Percentiles rank a stretch among this genome's conserved stretches.
Evolutionary conservation across 352 stramenopile species (phyloP).

Genomic region (Globisporangium camurandrum): DNA sequence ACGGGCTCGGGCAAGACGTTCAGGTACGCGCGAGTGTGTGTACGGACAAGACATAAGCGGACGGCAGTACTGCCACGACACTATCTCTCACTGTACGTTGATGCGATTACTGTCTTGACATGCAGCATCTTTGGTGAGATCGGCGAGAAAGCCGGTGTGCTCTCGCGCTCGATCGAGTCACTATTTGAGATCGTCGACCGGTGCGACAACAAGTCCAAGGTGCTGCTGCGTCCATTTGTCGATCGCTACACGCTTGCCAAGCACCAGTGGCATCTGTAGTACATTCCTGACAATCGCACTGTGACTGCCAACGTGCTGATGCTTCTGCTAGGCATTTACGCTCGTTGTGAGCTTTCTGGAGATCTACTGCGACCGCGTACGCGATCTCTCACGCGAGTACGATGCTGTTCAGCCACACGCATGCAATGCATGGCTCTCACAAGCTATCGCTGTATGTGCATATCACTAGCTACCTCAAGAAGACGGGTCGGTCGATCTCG

Average conservation of each 20-base stretch:
- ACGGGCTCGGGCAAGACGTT: conserved; percentile 83
- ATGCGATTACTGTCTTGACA: neutral
- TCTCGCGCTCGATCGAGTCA: conserved; percentile 87
- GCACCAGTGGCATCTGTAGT: too few relatives aligned
- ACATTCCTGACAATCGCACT: neutral
- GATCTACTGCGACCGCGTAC: conserved; percentile 92
- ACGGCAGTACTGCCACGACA: too few relatives aligned
- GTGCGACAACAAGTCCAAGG: conserved; percentile 51
- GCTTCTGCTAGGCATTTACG: conserved; percentile 57
- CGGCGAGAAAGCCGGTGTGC: conserved; percentile 77
- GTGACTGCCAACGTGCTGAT: neutral
- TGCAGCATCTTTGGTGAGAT: conserved; percentile 84
- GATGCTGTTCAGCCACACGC: neutral
- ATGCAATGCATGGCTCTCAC: neutral
- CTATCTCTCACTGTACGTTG: too few relatives aligned
- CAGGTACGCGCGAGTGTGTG: conserved; percentile 31
- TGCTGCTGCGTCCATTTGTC: conserved; percentile 8
- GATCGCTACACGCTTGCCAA: neutral
- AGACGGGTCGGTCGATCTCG: conserved; percentile 49
- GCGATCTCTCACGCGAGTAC: conserved; percentile 87
- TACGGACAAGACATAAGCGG: too few relatives aligned
- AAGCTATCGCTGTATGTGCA: too few relatives aligned
- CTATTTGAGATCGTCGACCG: conserved; percentile 82
- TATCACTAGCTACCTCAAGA: conserved; percentile 54
- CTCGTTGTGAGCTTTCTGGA: conserved; percentile 89